Evolutionary conservation across 2,329 filamentous ascomycete genomes (phyloP).

Genomic region (Cordyceps militaris): DNA sequence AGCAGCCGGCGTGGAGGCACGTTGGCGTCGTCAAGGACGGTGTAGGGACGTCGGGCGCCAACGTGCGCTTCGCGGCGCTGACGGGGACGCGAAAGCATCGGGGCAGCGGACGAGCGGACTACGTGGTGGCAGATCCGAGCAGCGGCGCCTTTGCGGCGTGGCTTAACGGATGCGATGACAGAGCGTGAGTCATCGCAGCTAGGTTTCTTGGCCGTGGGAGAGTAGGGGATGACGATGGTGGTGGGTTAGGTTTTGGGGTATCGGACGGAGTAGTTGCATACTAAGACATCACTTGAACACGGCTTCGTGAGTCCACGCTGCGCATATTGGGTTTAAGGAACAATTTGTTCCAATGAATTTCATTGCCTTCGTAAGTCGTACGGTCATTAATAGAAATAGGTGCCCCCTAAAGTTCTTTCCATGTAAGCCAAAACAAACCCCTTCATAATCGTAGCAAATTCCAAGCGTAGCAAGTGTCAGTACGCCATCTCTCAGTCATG

Average conservation of each 20-base stretch:
- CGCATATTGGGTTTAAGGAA: too few species aligned
- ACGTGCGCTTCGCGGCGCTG: constrained; percentile 14
- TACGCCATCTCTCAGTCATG: neutral
- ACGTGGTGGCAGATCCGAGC: neutral
- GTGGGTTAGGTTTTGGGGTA: too few species aligned
- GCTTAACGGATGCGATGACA: constrained; percentile 17
- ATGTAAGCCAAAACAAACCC: neutral
- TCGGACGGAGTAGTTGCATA: too few species aligned
- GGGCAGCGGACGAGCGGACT: neutral
- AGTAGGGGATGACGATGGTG: neutral
- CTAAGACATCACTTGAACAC: neutral
- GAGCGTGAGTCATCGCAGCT: neutral
- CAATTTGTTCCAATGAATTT: too few species aligned
- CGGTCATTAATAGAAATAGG: neutral
- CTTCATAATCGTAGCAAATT: neutral
- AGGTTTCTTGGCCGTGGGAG: too few species aligned
- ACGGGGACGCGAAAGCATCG: neutral
- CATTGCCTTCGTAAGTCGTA: neutral
- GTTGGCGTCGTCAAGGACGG: constrained; percentile 14
- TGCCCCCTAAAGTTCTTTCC: neutral
- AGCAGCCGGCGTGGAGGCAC: constrained; percentile 14
- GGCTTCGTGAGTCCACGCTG: too few species aligned
- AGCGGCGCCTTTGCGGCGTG: constrained; percentile 9
- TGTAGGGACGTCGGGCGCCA: constrained; percentile 16
- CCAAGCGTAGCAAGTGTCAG: neutral